These are phyloP conservation scores for Friedmanniomyces simplex DNA, from an alignment of 495 filamentous ascomycete species.

Conservation along the genomic window DNA sequence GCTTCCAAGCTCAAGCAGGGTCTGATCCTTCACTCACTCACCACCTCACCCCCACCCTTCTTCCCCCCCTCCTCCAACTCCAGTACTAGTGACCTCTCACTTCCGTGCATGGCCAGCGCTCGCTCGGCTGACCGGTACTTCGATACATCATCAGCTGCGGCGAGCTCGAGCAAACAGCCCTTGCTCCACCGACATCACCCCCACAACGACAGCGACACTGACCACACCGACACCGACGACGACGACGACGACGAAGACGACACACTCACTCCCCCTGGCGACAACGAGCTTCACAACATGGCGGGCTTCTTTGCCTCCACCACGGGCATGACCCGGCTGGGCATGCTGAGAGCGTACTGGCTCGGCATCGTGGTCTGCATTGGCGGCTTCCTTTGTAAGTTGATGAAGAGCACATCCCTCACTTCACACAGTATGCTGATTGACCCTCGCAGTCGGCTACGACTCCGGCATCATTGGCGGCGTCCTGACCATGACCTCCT, in stretches of 20 bases:
- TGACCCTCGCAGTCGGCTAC: conserved; percentile 5
- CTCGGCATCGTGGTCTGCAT: conserved; percentile 39
- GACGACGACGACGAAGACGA: not conserved
- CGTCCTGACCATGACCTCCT: conserved; percentile 21
- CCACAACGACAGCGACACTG: not conserved
- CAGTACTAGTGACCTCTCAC: too few species aligned
- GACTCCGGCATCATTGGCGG: conserved; percentile 20
- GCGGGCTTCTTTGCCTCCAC: not conserved
- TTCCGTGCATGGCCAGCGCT: not conserved
- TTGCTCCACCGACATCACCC: not conserved
- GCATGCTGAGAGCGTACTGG: conserved; percentile 43
- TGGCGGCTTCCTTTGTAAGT: conserved; percentile 31
- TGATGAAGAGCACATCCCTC: not conserved
- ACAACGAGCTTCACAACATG: not conserved
- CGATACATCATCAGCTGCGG: not conserved
- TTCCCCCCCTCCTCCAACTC: not conserved
- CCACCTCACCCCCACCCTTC: not conserved
- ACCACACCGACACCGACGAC: not conserved
- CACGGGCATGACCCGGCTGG: conserved; percentile 10
- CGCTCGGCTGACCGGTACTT: not conserved
- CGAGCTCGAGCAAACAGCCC: not conserved
- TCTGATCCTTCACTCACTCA: not conserved
- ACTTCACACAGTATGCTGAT: not conserved
- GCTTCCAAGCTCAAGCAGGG: too few species aligned
- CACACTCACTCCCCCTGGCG: not conserved